Conservation (phyloP, 306 rosid species). For the Quillaja saponaria region DNA sequence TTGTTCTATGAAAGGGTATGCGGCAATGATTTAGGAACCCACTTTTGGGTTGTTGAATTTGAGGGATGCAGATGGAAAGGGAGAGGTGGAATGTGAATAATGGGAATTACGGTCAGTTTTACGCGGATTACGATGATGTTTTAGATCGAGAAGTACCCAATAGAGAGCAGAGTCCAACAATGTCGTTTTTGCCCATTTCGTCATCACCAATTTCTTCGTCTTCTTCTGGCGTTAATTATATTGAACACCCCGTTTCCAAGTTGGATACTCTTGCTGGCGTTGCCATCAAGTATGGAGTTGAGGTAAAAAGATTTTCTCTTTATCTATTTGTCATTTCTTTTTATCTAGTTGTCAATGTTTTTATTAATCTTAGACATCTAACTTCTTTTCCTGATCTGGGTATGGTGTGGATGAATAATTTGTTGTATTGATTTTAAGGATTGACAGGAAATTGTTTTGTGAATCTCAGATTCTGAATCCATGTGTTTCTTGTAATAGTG, state of each 20-base stretch:
- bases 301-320: conserved; percentile 42
- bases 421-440: not conserved
- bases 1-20: too few relatives aligned
- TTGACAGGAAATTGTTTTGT: conserved; percentile 3
- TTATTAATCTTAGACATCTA: not conserved
- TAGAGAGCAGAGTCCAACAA: conserved; percentile 24
- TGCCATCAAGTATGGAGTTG: conserved; percentile 92
- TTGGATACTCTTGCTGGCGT: conserved; percentile 85
- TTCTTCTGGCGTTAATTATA: conserved; percentile 43
- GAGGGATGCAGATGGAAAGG: conserved; percentile 49
- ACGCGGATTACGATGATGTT: conserved; percentile 25
- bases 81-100: conserved; percentile 43
- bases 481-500: not conserved
- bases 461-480: not conserved
- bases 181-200: conserved; percentile 28
- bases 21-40: not conserved
- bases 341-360: not conserved
- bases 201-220: conserved; percentile 16
- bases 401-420: not conserved
- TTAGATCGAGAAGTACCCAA: conserved; percentile 24
- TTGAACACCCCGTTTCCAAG: conserved; percentile 70
- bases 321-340: not conserved
- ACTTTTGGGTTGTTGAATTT: conserved; percentile 30
- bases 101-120: conserved; percentile 17
- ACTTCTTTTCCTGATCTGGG: not conserved